Evolutionary conservation across 768 basidiomycete species (phyloP).

Genomic region (Leccinum variicolor): DNA sequence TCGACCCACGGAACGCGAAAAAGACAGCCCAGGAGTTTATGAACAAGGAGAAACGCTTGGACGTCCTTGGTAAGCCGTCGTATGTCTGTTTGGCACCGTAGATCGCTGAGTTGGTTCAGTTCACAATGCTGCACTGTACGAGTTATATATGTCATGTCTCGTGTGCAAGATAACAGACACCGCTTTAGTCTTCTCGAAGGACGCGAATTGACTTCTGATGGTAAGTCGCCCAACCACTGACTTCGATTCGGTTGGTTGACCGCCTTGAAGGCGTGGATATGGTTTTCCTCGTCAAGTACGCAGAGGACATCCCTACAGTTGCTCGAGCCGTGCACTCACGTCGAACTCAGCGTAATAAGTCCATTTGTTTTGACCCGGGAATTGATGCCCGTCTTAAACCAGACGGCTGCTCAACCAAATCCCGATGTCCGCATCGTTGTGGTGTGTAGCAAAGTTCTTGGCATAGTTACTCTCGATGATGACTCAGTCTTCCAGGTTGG

Average conservation of each 20-base stretch:
- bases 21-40: slow-evolving; percentile 48
- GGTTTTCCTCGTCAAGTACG: slow-evolving; percentile 45
- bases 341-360: slow-evolving; percentile 41
- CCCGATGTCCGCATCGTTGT: slow-evolving; percentile 62
- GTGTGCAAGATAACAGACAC: slow-evolving; percentile 6
- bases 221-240: slow-evolving; percentile 8
- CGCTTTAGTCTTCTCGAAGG: slow-evolving; percentile 17
- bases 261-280: slow-evolving; percentile 34
- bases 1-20: slow-evolving; percentile 46
- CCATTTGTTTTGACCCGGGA: slow-evolving; percentile 54
- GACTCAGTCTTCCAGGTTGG: slow-evolving; percentile 25
- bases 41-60: slow-evolving; percentile 47
- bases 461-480: background rate
- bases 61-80: slow-evolving; percentile 45
- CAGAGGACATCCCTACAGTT: background rate
- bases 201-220: slow-evolving; percentile 25
- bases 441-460: slow-evolving; percentile 33
- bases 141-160: background rate
- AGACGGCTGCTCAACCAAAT: slow-evolving; percentile 43
- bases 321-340: background rate
- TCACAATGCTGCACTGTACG: slow-evolving; percentile 55
- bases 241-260: background rate
- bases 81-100: background rate
- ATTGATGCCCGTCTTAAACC: slow-evolving; percentile 49
- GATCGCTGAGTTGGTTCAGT: slow-evolving; percentile 32